Evolutionary conservation across 148 eudicot genomes (phyloP).

Genomic region (Silene latifolia): DNA sequence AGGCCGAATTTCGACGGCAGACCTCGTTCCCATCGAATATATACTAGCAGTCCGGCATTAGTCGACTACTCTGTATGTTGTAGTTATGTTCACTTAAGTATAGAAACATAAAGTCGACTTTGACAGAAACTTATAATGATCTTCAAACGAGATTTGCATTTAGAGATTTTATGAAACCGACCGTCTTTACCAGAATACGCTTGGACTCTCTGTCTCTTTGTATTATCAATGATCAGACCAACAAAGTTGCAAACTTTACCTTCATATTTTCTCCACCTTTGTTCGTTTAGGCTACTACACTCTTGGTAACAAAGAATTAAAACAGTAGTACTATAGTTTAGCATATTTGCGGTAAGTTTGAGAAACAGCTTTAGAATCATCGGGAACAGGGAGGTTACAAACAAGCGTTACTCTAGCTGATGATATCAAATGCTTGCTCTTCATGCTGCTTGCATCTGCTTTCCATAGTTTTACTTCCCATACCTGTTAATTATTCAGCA

Average conservation of each 20-base stretch:
- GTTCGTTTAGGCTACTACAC: background rate
- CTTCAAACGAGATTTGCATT: background rate
- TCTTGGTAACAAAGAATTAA: background rate
- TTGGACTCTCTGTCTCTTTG: no score
- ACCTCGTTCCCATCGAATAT: background rate
- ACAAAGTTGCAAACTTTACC: background rate
- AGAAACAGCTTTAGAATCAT: background rate
- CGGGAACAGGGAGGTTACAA: slow-evolving; percentile 8
- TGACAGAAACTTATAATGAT: background rate
- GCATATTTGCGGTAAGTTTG: background rate
- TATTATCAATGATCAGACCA: no score
- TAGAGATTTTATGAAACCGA: no score
- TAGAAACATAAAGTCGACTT: no score
- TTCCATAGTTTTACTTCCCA: slow-evolving; percentile 12
- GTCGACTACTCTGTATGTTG: background rate
- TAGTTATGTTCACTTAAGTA: no score
- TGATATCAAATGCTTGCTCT: background rate
- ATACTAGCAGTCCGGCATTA: background rate
- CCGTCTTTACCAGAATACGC: background rate
- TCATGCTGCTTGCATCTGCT: background rate
- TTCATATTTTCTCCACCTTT: background rate
- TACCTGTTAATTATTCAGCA: background rate
- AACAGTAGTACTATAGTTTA: background rate
- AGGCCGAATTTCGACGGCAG: background rate
- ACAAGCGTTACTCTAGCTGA: slow-evolving; percentile 13